These are phyloP conservation scores for Amanita molliuscula DNA, from an alignment of 768 basidiomycete species.

Conservation along the genomic window DNA sequence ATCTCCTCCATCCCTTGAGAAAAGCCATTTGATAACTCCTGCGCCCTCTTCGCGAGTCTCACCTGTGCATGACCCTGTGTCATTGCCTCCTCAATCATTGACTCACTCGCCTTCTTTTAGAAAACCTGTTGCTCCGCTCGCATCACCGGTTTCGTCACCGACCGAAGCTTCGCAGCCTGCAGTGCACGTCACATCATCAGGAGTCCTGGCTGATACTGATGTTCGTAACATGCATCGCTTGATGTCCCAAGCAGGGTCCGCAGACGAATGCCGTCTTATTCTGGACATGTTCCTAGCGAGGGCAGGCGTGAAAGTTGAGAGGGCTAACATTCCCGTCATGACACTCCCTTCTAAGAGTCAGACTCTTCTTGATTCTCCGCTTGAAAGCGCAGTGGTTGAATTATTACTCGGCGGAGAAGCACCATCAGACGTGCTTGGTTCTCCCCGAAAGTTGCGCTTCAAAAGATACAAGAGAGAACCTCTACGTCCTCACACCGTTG, in stretches of 20 bases:
- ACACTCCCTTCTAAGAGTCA: slow-evolving; percentile 20
- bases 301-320: slow-evolving; percentile 28
- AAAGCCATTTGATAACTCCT: slow-evolving; percentile 1
- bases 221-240: slow-evolving; percentile 60
- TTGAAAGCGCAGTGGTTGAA: slow-evolving; percentile 46
- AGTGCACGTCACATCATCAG: slow-evolving; percentile 12
- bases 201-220: slow-evolving; percentile 30
- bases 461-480: slow-evolving; percentile 3
- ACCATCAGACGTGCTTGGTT: neutral
- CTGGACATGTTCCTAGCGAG: slow-evolving; percentile 74
- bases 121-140: slow-evolving; percentile 13
- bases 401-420: slow-evolving; percentile 24
- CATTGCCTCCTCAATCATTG: neutral
- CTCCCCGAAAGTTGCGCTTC: slow-evolving; percentile 1
- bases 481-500: slow-evolving; percentile 4
- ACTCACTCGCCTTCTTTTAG: slow-evolving; percentile 7
- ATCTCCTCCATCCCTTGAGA: neutral
- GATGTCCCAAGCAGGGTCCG: slow-evolving; percentile 57
- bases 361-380: slow-evolving; percentile 16
- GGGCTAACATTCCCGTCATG: slow-evolving; percentile 20
- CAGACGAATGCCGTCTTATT: slow-evolving; percentile 78
- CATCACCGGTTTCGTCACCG: neutral
- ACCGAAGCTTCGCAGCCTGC: slow-evolving; percentile 6
- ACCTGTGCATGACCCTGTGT: neutral
- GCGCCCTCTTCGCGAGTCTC: neutral